These are phyloP conservation scores for Helicocarpus griseus DNA, from an alignment of 2,329 filamentous ascomycete species.

Conservation along the genomic window DNA sequence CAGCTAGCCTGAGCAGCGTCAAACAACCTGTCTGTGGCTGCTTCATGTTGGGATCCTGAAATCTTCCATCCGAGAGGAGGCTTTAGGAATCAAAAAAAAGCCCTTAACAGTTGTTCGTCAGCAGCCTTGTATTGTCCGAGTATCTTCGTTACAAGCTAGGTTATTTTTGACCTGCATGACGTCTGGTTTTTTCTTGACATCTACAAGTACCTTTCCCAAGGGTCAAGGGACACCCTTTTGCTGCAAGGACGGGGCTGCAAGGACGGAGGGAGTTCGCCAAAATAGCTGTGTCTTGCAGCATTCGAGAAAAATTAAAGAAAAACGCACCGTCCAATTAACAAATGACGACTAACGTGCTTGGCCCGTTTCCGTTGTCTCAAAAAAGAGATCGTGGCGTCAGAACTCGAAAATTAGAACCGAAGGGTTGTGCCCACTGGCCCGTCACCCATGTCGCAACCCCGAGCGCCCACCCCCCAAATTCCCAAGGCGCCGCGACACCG, in stretches of 20 bases:
- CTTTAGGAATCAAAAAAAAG: background rate
- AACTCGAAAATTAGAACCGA: background rate
- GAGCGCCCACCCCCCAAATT: background rate
- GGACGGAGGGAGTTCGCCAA: too few species aligned
- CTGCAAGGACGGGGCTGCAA: too few species aligned
- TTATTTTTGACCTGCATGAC: too few species aligned
- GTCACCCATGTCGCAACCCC: background rate
- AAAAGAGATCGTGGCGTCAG: background rate
- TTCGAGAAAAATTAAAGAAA: background rate
- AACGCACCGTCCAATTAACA: background rate
- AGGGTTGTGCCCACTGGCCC: too few species aligned
- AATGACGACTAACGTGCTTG: background rate
- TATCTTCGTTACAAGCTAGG: too few species aligned
- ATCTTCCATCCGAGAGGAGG: background rate
- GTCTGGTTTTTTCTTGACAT: too few species aligned
- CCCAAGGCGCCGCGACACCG: background rate
- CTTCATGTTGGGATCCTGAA: background rate
- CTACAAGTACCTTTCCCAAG: too few species aligned
- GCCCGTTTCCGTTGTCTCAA: background rate
- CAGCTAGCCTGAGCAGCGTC: background rate
- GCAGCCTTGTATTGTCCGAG: too few species aligned
- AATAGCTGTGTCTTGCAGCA: background rate
- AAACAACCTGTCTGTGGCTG: slow-evolving; percentile 1
- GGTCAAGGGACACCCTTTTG: too few species aligned
- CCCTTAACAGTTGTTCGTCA: background rate